These are phyloP conservation scores for Helianthus annuus DNA, from an alignment of 129 eudicot genomes.

Conservation along the genomic window DNA sequence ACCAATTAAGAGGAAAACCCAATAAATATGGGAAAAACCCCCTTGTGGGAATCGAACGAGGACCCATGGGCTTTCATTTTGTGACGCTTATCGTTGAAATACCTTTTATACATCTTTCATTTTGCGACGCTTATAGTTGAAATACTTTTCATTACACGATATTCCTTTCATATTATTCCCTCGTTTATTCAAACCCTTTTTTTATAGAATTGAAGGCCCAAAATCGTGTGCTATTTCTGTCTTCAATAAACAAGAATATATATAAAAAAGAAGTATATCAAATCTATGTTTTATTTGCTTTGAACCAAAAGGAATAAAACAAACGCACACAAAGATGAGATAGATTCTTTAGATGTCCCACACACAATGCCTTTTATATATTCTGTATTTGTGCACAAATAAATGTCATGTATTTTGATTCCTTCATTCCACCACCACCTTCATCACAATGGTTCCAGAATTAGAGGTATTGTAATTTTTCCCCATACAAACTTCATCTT, in stretches of 20 bases:
- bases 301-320: too few relatives aligned
- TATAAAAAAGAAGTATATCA: too few relatives aligned
- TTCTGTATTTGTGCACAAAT: conserved; percentile 59
- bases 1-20: too few relatives aligned
- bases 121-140: neutral
- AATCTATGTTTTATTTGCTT: too few relatives aligned
- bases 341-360: conserved; percentile 86
- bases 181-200: conserved; percentile 22
- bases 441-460: conserved; percentile 60
- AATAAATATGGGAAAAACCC: too few relatives aligned
- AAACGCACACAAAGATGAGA: conserved; percentile 15
- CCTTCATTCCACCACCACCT: conserved; percentile 38
- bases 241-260: neutral
- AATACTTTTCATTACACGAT: conserved; percentile 4
- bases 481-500: neutral
- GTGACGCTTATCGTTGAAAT: neutral
- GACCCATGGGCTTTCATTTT: neutral
- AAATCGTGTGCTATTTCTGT: neutral
- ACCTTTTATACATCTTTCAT: neutral
- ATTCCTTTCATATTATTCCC: conserved; percentile 18
- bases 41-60: too few relatives aligned
- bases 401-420: conserved; percentile 52
- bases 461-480: conserved; percentile 53
- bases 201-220: neutral
- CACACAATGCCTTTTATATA: conserved; percentile 67